Percentiles rank a stretch among this genome's conserved stretches.
These are phyloP conservation scores for Marchantia polymorpha DNA, from an alignment of 225 moss, liverwort and hornwort species.

Conservation along the genomic window DNA sequence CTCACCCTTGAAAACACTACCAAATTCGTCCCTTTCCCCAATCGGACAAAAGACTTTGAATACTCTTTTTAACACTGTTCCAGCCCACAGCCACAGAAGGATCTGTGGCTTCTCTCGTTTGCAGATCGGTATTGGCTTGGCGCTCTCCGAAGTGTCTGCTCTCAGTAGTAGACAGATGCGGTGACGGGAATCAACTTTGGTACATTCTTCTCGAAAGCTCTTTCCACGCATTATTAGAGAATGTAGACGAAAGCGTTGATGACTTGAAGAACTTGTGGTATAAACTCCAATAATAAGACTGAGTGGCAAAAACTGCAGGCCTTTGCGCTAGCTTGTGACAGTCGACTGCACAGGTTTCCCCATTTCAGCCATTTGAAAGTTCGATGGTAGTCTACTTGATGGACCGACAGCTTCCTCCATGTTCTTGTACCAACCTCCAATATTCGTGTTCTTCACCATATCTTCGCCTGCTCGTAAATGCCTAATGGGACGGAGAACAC, in stretches of 20 bases:
- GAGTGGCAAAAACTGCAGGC: not conserved
- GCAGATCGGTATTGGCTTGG: not conserved
- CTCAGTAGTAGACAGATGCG: not conserved
- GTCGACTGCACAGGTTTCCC: constrained; percentile 44
- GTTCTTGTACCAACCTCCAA: constrained; percentile 74
- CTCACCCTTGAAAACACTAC: not conserved
- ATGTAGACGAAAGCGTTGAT: not conserved
- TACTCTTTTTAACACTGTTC: not conserved
- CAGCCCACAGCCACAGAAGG: not conserved
- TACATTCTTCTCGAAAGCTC: not conserved
- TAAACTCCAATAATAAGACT: not conserved
- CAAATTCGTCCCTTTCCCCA: not conserved
- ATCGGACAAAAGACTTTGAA: not conserved
- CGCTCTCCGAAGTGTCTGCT: not conserved
- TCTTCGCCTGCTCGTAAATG: constrained; percentile 74
- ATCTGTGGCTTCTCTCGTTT: not conserved
- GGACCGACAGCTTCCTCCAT: constrained; percentile 94
- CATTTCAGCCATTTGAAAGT: constrained; percentile 27
- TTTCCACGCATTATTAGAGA: not conserved
- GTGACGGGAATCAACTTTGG: not conserved
- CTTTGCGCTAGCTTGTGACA: constrained; percentile 26
- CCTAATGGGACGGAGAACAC: constrained; percentile 85
- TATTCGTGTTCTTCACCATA: constrained; percentile 67
- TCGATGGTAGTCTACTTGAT: constrained; percentile 53
- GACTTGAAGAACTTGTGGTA: not conserved